phyloP scores from a whole-genome alignment of 306 rosid genomes.

The Cicer yamashitae region DNA sequence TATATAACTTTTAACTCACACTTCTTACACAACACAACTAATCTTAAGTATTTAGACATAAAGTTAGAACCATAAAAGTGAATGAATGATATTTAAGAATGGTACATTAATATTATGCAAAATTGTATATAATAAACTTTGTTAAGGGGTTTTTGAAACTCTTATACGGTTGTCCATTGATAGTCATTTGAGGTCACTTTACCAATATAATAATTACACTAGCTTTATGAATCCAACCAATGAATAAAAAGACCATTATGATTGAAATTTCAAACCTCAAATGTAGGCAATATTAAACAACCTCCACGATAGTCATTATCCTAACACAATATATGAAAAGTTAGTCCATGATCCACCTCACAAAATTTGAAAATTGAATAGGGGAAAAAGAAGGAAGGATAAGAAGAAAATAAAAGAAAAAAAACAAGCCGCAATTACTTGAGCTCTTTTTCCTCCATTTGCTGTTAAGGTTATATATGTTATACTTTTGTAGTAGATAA shows the following conservation, averaged over 20 bases:
- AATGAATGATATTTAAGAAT: too few relatives aligned
- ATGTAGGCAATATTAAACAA: conserved; percentile 1
- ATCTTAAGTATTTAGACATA: too few relatives aligned
- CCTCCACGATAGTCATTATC: not conserved
- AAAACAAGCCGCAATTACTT: not conserved
- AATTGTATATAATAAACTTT: too few relatives aligned
- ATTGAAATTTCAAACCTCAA: not conserved
- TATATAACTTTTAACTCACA: too few relatives aligned
- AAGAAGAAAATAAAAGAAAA: not conserved
- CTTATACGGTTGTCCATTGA: too few relatives aligned
- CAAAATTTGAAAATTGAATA: conserved; percentile 14
- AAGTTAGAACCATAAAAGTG: too few relatives aligned
- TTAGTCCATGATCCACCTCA: conserved; percentile 12
- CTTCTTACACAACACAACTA: too few relatives aligned
- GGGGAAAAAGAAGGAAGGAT: not conserved
- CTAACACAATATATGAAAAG: not conserved
- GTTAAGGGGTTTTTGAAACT: too few relatives aligned
- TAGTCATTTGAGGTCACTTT: not conserved
- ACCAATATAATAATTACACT: not conserved
- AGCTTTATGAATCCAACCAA: not conserved
- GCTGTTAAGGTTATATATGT: not conserved
- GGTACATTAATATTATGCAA: too few relatives aligned
- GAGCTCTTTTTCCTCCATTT: not conserved
- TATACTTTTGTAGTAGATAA: not conserved
- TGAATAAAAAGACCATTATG: not conserved